phyloP scores from a whole-genome alignment of 2,329 filamentous ascomycete genomes.

The Penicillium sp. region DNA sequence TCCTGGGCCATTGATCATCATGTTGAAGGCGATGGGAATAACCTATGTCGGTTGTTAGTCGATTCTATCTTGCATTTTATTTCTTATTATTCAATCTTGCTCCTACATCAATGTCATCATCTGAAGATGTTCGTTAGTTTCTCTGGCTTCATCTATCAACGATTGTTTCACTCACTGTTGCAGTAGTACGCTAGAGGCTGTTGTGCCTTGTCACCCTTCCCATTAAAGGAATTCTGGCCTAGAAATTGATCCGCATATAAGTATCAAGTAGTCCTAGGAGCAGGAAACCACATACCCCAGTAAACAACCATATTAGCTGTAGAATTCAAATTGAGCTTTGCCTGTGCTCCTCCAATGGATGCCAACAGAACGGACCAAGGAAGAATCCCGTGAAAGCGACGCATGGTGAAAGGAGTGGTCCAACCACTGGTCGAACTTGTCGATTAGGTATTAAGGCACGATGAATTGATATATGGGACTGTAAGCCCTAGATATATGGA shows the following conservation, averaged over 20 bases:
- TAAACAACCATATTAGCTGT: slow-evolving; percentile 62
- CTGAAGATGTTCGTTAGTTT: slow-evolving; percentile 21
- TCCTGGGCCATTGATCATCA: slow-evolving; percentile 54
- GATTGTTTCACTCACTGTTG: slow-evolving; percentile 46
- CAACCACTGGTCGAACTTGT: not conserved
- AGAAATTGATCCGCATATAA: not conserved
- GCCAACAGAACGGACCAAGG: slow-evolving; percentile 31
- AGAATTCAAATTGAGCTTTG: slow-evolving; percentile 47
- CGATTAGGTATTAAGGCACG: slow-evolving; percentile 17
- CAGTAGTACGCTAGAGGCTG: slow-evolving; percentile 60
- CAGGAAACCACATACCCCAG: slow-evolving; percentile 50
- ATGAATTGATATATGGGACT: slow-evolving; percentile 1
- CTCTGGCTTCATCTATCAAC: not conserved
- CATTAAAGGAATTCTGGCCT: slow-evolving; percentile 62
- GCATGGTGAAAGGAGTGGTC: slow-evolving; percentile 16
- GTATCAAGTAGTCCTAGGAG: not conserved
- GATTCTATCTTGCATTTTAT: too few species aligned
- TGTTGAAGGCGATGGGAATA: slow-evolving; percentile 64
- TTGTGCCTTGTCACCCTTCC: slow-evolving; percentile 50
- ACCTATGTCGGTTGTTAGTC: slow-evolving; percentile 44
- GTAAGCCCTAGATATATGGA: not conserved
- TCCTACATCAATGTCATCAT: slow-evolving; percentile 25
- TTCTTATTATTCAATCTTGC: accelerated
- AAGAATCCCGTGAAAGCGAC: slow-evolving; percentile 25
- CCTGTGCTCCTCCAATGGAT: slow-evolving; percentile 35